Percentiles rank a stretch among this genome's conserved stretches.
These are phyloP conservation scores for Leucosporidium yakuticum DNA, from an alignment of 768 basidiomycete genomes.

Conservation along the genomic window DNA sequence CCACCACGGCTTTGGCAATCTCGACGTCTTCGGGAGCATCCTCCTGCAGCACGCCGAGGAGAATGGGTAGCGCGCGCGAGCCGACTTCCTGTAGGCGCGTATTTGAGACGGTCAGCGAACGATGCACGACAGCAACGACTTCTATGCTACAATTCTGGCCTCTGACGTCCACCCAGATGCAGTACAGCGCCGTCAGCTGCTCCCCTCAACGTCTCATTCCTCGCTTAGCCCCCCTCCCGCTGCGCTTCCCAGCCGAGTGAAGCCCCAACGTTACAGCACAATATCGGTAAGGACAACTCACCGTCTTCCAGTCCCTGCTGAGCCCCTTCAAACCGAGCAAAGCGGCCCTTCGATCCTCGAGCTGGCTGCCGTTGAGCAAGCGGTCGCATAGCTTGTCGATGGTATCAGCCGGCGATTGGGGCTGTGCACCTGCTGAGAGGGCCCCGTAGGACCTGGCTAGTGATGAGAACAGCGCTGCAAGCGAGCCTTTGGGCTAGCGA, in stretches of 20 bases:
- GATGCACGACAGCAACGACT: background rate
- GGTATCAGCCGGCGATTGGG: conserved; percentile 76
- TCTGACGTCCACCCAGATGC: background rate
- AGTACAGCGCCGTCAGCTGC: background rate
- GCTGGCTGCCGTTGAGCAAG: conserved; percentile 78
- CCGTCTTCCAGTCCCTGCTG: conserved; percentile 75
- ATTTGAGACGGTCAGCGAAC: background rate
- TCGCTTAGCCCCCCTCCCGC: background rate
- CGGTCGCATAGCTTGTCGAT: conserved; percentile 82
- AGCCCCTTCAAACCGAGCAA: conserved; percentile 92
- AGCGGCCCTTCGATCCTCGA: conserved; percentile 86
- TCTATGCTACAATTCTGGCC: background rate
- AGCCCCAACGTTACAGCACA: background rate
- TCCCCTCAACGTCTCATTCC: background rate
- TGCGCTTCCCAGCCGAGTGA: too few species aligned
- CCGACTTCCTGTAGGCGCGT: conserved; percentile 60
- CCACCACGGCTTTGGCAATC: conserved; percentile 83
- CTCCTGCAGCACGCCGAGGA: conserved; percentile 73
- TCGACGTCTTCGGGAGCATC: conserved; percentile 88
- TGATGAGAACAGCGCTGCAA: too few species aligned
- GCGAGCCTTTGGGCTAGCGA: too few species aligned
- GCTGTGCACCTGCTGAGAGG: conserved; percentile 44
- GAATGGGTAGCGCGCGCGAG: conserved; percentile 63
- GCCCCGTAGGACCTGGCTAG: too few species aligned
- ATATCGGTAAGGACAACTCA: conserved; percentile 26